A percentile compares a stretch with the other conserved stretches of the same genome.
phyloP scores from a whole-genome alignment of 148 eudicot genomes.

The Limonium bicolor region DNA sequence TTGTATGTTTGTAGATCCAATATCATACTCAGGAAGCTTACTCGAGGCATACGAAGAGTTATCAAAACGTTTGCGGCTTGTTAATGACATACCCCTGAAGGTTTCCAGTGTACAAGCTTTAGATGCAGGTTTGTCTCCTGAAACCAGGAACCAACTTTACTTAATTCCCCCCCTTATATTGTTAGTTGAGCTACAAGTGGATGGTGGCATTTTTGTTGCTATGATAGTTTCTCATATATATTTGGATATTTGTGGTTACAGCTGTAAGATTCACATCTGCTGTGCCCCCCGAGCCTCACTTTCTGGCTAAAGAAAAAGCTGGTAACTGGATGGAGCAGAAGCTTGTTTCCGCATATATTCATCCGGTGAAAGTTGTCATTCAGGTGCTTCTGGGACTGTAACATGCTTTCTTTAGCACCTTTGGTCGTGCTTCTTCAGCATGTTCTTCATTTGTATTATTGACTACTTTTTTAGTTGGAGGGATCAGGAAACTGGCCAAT shows the following conservation, averaged over 20 bases:
- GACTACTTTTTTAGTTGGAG: no score
- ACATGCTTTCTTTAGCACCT: no score
- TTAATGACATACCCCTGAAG: conserved; percentile 71
- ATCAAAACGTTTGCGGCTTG: conserved; percentile 58
- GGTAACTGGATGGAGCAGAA: conserved; percentile 20
- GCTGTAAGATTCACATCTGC: conserved; percentile 91
- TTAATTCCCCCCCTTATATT: no score
- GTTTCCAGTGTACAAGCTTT: conserved; percentile 86
- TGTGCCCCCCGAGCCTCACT: conserved; percentile 74
- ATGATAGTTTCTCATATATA: no score
- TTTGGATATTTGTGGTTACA: no score
- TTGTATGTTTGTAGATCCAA: conserved; percentile 73
- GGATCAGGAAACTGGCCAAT: conserved; percentile 99
- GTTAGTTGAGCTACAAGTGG: no score
- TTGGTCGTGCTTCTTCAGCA: no score
- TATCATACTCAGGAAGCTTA: conserved; percentile 35
- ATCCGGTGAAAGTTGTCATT: conserved; percentile 76
- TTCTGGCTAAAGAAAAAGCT: conserved; percentile 39
- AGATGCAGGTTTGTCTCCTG: conserved; percentile 67
- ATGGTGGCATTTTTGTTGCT: no score
- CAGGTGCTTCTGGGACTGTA: conserved; percentile 29
- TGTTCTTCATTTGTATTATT: no score
- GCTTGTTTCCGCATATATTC: conserved; percentile 46
- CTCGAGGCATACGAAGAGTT: conserved; percentile 48
- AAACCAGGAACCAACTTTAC: no score